phyloP scores from a whole-genome alignment of 495 filamentous ascomycete species.

The Delitschia confertaspora region DNA sequence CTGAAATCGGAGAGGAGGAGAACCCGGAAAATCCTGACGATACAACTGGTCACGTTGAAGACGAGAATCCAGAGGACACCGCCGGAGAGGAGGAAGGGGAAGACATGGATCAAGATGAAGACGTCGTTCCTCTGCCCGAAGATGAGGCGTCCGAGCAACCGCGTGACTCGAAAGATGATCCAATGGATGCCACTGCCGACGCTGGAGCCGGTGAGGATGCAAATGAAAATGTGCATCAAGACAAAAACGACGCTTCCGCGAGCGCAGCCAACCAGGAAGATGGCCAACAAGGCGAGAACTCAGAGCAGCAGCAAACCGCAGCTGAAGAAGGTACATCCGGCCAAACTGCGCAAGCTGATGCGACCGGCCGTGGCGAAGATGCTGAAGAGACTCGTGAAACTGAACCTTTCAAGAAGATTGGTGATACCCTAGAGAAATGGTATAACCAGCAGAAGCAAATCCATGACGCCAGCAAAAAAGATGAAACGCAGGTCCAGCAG shows the following conservation, averaged over 20 bases:
- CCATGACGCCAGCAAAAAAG: constrained; percentile 53
- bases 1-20: constrained; percentile 54
- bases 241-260: constrained; percentile 20
- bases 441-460: constrained; percentile 78
- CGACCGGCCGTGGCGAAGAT: constrained; percentile 23
- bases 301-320: constrained; percentile 18
- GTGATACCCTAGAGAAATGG: constrained; percentile 89
- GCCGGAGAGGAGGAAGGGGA: constrained; percentile 31
- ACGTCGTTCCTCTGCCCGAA: constrained; percentile 26
- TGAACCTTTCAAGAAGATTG: constrained; percentile 81
- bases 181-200: constrained; percentile 21
- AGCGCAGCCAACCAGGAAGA: constrained; percentile 25
- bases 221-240: constrained; percentile 21
- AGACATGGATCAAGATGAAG: constrained; percentile 35
- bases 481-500: constrained; percentile 41
- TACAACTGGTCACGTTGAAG: constrained; percentile 38
- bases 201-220: constrained; percentile 22
- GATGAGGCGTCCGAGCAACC: constrained; percentile 11
- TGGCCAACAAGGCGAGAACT: constrained; percentile 21
- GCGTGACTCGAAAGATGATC: constrained; percentile 7
- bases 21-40: constrained; percentile 34
- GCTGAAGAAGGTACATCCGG: constrained; percentile 23
- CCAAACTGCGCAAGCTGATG: constrained; percentile 18
- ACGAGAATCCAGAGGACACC: constrained; percentile 35
- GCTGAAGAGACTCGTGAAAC: constrained; percentile 26